phyloP scores from a whole-genome alignment of 768 basidiomycete genomes.

The Pulveroboletus sp. region DNA sequence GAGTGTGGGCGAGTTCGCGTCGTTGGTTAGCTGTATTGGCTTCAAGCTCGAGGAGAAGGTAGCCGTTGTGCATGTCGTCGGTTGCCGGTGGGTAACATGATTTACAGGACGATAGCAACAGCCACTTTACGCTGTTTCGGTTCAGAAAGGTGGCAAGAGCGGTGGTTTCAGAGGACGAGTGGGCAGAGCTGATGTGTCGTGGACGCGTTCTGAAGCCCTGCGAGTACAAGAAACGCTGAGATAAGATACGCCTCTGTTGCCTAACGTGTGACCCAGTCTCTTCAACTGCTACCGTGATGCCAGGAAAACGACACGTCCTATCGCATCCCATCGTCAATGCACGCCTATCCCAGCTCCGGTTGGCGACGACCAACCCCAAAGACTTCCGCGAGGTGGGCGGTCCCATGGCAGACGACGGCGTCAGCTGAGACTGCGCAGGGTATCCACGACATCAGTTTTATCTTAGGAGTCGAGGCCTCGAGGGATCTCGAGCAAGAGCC shows the following conservation, averaged over 20 bases:
- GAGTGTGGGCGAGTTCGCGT: constrained; percentile 59
- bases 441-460: constrained; percentile 66
- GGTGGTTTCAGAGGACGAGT: constrained; percentile 52
- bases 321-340: constrained; percentile 72
- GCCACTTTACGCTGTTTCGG: constrained; percentile 81
- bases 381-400: constrained; percentile 70
- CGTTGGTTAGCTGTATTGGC: constrained; percentile 60
- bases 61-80: not conserved
- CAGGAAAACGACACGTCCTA: constrained; percentile 45
- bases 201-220: constrained; percentile 74
- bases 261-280: not conserved
- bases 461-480: constrained; percentile 82
- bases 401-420: not conserved
- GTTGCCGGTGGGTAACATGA: not conserved
- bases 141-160: constrained; percentile 59
- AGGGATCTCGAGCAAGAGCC: constrained; percentile 57
- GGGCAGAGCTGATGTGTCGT: constrained; percentile 49
- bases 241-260: not conserved
- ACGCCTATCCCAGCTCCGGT: constrained; percentile 65
- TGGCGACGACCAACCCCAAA: constrained; percentile 55
- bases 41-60: constrained; percentile 73
- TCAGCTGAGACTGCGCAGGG: constrained; percentile 42
- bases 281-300: constrained; percentile 21
- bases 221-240: constrained; percentile 84
- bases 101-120: constrained; percentile 69